Evolutionary conservation across 164 flowering plant species (phyloP).

Genomic region (Kalanchoe fedtschenkoi): DNA sequence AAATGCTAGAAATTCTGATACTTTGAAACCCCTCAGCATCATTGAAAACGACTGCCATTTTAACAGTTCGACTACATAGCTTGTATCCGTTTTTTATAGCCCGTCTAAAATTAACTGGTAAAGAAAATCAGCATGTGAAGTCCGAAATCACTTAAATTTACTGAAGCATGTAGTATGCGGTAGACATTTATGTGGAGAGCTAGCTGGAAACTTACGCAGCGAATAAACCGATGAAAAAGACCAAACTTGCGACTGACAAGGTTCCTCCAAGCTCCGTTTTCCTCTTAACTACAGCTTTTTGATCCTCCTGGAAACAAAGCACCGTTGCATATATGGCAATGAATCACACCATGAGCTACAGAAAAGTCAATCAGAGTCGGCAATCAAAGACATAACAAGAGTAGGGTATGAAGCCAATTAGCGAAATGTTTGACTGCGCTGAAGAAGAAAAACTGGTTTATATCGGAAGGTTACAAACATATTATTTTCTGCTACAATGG

Average conservation of each 20-base stretch:
- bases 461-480: too few species aligned
- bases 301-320: slow-evolving; percentile 52
- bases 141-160: background rate
- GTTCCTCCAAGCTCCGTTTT: slow-evolving; percentile 97
- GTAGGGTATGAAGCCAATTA: too few species aligned
- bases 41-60: too few species aligned
- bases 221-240: slow-evolving; percentile 74
- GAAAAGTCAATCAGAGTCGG: background rate
- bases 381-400: background rate
- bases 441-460: too few species aligned
- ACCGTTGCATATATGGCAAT: background rate
- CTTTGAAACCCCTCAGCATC: too few species aligned
- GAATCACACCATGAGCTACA: background rate
- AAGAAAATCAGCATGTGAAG: background rate
- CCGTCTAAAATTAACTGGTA: too few species aligned
- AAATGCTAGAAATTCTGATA: too few species aligned
- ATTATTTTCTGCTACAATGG: too few species aligned
- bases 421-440: too few species aligned
- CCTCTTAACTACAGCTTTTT: slow-evolving; percentile 60
- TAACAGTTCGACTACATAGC: too few species aligned
- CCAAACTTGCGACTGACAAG: slow-evolving; percentile 81
- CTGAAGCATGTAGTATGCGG: background rate
- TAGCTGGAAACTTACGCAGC: slow-evolving; percentile 73
- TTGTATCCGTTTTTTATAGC: too few species aligned
- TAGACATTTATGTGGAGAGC: background rate